Conservation (phyloP, 2,329 filamentous ascomycete species). For the Curvularia hawaiiensis region DNA sequence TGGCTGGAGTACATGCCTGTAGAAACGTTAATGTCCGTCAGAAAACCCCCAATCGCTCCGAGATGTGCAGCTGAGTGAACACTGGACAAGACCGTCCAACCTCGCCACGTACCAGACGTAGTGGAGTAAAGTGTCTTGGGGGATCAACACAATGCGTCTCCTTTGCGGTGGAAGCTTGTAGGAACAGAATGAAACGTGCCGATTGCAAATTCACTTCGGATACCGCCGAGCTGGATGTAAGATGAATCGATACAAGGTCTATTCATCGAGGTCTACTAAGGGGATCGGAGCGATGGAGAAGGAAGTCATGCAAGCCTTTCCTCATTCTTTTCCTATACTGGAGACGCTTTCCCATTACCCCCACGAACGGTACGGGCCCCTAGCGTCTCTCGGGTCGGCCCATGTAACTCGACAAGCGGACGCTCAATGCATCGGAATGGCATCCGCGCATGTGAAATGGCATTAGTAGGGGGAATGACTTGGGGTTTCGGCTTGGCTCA, state of each 20-base stretch:
- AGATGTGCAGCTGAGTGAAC: not conserved
- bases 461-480: not conserved
- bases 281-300: not conserved
- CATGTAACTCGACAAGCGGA: not conserved
- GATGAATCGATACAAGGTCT: not conserved
- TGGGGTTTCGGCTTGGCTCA: no score
- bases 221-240: not conserved
- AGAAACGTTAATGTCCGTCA: not conserved
- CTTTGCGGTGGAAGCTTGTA: not conserved
- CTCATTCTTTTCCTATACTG: not conserved
- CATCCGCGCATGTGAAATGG: not conserved
- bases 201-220: not conserved
- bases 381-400: not conserved
- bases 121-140: not conserved
- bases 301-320: not conserved
- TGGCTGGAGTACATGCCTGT: not conserved
- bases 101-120: not conserved
- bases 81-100: not conserved
- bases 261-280: not conserved
- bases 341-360: not conserved
- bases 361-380: not conserved
- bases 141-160: not conserved
- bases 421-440: not conserved
- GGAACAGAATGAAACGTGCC: not conserved
- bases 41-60: not conserved